These are phyloP conservation scores for Moricandia arvensis DNA, from an alignment of 345 rosid species.

Conservation along the genomic window DNA sequence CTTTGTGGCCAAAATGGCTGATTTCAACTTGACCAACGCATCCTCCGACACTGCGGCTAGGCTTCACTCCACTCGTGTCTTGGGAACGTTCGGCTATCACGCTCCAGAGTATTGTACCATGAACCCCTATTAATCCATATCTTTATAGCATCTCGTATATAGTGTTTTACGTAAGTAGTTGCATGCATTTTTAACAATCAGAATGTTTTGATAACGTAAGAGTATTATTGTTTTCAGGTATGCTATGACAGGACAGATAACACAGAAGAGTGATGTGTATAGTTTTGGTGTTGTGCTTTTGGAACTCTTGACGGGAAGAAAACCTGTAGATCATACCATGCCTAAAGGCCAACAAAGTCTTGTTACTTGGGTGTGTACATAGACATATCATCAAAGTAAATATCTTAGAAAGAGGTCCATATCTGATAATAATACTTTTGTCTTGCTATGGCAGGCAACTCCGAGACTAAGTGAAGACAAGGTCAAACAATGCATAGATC, in stretches of 20 bases:
- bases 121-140: neutral
- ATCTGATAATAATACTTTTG: neutral
- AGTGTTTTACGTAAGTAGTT: neutral
- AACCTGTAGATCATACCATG: constrained; percentile 99
- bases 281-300: constrained; percentile 98
- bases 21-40: constrained; percentile 85
- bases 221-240: constrained; percentile 50
- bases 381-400: neutral
- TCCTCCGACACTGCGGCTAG: constrained; percentile 90
- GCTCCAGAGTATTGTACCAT: constrained; percentile 77
- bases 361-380: constrained; percentile 82
- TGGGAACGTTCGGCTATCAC: constrained; percentile 99
- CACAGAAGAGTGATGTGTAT: constrained; percentile 96
- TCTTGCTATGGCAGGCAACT: constrained; percentile 64
- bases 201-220: neutral
- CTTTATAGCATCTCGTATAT: neutral
- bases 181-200: neutral
- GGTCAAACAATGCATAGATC: constrained; percentile 98
- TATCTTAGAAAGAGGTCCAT: neutral
- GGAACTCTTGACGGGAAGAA: constrained; percentile 93
- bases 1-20: constrained; percentile 78
- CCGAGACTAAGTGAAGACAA: constrained; percentile 98
- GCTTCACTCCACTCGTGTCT: constrained; percentile 90
- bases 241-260: constrained; percentile 99
- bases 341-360: constrained; percentile 99